These are phyloP conservation scores for Phytophthora nicotianae DNA, from an alignment of 352 stramenopile genomes.

Conservation along the genomic window DNA sequence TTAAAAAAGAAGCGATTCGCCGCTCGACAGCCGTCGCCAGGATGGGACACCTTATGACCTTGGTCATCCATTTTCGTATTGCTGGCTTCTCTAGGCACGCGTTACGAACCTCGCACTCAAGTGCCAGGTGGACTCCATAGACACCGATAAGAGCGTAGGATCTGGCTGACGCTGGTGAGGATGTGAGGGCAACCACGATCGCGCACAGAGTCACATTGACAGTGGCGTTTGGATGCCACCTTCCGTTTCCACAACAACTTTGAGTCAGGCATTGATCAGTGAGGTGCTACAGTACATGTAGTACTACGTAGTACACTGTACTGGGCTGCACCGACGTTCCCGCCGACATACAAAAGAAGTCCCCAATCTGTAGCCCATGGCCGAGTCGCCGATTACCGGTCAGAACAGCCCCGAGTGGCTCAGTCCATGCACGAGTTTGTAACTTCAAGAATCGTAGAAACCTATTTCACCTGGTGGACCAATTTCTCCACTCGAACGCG, in stretches of 20 bases:
- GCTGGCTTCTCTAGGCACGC: constrained; percentile 5
- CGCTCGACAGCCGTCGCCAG: background rate
- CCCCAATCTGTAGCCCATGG: too few species aligned
- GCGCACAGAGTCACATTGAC: constrained; percentile 2
- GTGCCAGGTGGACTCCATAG: constrained; percentile 1
- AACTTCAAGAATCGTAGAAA: constrained; percentile 1
- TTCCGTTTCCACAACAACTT: background rate
- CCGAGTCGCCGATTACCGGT: too few species aligned
- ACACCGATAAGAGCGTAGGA: constrained; percentile 2
- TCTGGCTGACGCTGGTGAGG: background rate
- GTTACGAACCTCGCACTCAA: background rate
- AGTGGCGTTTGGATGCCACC: background rate
- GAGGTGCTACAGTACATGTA: too few species aligned
- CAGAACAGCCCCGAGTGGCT: background rate
- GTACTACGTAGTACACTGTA: too few species aligned
- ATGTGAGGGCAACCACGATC: constrained; percentile 9
- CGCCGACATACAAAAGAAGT: too few species aligned
- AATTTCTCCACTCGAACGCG: background rate
- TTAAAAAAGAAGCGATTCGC: background rate
- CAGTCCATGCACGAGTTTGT: constrained; percentile 2
- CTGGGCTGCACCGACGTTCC: too few species aligned
- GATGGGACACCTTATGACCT: constrained; percentile 11
- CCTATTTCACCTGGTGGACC: background rate
- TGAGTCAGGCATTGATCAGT: background rate
- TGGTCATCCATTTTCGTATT: constrained; percentile 9